These are phyloP conservation scores for Schwanniomyces occidentalis DNA, from an alignment of 805 yeast genomes.

Conservation along the genomic window DNA sequence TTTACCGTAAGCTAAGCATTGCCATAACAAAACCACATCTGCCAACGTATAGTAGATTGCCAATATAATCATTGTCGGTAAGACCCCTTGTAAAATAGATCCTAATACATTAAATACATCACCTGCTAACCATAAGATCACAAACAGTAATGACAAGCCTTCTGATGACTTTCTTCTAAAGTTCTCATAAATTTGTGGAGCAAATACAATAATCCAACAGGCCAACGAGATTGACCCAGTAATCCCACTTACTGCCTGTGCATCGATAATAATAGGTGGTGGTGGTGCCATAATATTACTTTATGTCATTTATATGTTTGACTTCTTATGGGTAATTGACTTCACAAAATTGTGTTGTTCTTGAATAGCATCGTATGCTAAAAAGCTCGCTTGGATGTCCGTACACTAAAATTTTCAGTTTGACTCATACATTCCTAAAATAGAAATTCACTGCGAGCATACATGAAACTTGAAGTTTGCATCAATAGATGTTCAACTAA, in stretches of 20 bases:
- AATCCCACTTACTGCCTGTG: slow-evolving; percentile 75
- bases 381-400: no score
- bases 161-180: slow-evolving; percentile 83
- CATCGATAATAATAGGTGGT: slow-evolving; percentile 63
- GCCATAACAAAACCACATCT: slow-evolving; percentile 79
- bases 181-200: slow-evolving; percentile 94
- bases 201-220: slow-evolving; percentile 97
- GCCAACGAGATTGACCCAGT: slow-evolving; percentile 89
- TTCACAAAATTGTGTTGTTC: no score
- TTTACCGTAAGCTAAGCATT: slow-evolving; percentile 78
- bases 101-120: slow-evolving; percentile 94
- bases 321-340: no score
- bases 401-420: no score
- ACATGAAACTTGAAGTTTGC: no score
- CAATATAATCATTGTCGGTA: slow-evolving; percentile 91
- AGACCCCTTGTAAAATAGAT: slow-evolving; percentile 81
- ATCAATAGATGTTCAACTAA: no score
- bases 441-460: no score
- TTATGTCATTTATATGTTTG: no score
- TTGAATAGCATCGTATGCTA: no score
- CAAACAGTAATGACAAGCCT: slow-evolving; percentile 83
- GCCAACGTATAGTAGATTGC: slow-evolving; percentile 94
- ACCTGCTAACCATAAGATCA: slow-evolving; percentile 88
- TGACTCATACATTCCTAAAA: no score
- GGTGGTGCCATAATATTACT: slow-evolving; percentile 56